Evolutionary conservation across 345 rosid species (phyloP), one percentile per base, ranked within the genome.

Genomic region (Cochlearia excelsa): DNA sequence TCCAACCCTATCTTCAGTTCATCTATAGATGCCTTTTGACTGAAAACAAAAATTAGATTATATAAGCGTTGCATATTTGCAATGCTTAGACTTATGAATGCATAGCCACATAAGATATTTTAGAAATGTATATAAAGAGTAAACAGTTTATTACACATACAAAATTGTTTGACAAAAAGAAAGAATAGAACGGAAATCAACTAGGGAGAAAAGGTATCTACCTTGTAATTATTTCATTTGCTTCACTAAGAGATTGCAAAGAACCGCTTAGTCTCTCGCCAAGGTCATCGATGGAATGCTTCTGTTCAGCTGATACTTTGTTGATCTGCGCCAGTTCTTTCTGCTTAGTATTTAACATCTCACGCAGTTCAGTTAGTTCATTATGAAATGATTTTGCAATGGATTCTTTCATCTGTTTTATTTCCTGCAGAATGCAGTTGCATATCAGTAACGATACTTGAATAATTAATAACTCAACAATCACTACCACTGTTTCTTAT

Each of bases 191-290:
- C 58, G 37, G 49, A 29, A 55, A 49, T 29, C 38, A 46, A 62
- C 37, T 33, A 53, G 44, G 61, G 43, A 23, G 9, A 49, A 48
- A 5, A 2, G 50, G 4, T 55, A 26, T 63, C 69, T 69, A 87
- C 99, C 94, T 86, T 72, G 75, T 81, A 69, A 85, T 72, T 60
- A 85, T 76, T 69, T 83, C 95, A 82, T 83, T 89, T 72, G 95
- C 94, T 80, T 93, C 97, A 30, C 77, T 60, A 68, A 84, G 82
- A 11, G 99, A 89, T 70, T 85, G 99, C 75, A 72, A 61, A 49
- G 91, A 87, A 78, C 89, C 82, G 68, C 63, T 57, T n/a, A 93
- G 81, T 66, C 94, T 85, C 74, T 82, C 90, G 57, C 76, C 82
- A 56, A 93, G 82, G 66, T 86, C 99, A 78, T 83, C 95, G 37